A percentile compares a stretch with the other conserved stretches of the same genome.
Evolutionary conservation across 768 basidiomycete genomes (phyloP).

Genomic region (Kwoniella newhampshirensis): DNA sequence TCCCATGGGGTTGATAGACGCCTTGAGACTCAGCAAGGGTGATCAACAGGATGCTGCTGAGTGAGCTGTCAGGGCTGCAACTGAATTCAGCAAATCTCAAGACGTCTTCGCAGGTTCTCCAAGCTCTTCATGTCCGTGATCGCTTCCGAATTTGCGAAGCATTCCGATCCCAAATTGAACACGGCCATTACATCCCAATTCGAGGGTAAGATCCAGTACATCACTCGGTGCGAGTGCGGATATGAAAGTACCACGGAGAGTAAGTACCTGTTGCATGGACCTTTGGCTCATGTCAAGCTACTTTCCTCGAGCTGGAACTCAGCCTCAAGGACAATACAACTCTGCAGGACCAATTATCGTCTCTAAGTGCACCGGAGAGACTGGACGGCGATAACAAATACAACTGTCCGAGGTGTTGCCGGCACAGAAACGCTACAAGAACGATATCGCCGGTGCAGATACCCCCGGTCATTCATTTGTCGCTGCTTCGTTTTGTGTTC

Average conservation of each 20-base stretch:
- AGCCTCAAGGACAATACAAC: slow-evolving; percentile 64
- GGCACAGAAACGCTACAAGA: slow-evolving; percentile 74
- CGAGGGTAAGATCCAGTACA: slow-evolving; percentile 79
- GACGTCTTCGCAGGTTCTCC: slow-evolving; percentile 54
- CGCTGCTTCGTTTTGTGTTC: slow-evolving; percentile 88
- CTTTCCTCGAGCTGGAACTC: slow-evolving; percentile 86
- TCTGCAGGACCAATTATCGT: slow-evolving; percentile 71
- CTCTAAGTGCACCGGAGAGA: slow-evolving; percentile 66
- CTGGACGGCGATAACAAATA: slow-evolving; percentile 85
- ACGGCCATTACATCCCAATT: slow-evolving; percentile 81
- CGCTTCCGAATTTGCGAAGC: slow-evolving; percentile 82
- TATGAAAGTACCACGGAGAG: slow-evolving; percentile 60
- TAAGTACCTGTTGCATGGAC: background rate
- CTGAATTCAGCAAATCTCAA: background rate
- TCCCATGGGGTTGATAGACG: slow-evolving; percentile 79
- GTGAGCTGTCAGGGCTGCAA: slow-evolving; percentile 56
- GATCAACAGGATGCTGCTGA: slow-evolving; percentile 98
- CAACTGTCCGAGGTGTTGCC: slow-evolving; percentile 70
- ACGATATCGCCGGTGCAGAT: slow-evolving; percentile 68
- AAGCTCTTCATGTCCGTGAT: slow-evolving; percentile 91
- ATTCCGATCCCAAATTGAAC: slow-evolving; percentile 63
- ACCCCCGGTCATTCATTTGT: slow-evolving; percentile 85
- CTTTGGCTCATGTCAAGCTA: slow-evolving; percentile 1
- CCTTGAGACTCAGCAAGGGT: slow-evolving; percentile 71
- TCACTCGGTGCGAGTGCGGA: slow-evolving; percentile 67